phyloP scores from a whole-genome alignment of 371 early-diverging fungal genomes.

The Rhizopus arrhizus region DNA sequence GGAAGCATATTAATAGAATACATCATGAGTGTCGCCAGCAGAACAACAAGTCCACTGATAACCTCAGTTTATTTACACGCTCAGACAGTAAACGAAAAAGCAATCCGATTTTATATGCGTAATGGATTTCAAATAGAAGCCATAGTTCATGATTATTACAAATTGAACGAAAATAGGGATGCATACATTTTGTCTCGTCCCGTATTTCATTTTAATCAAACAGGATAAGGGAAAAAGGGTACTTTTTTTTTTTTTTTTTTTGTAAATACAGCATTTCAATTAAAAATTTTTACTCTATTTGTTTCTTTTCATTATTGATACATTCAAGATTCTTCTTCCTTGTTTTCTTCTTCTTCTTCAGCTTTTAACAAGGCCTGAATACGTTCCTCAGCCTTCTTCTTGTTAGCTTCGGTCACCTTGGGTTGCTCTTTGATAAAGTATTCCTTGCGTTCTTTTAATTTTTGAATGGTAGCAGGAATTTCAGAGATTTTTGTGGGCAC shows the following conservation, averaged over 20 bases:
- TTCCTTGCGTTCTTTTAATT: constrained; percentile 71
- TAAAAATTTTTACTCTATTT: no score
- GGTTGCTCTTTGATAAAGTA: constrained; percentile 78
- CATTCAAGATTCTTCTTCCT: background rate
- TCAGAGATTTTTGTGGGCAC: constrained; percentile 77
- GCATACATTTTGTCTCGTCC: constrained; percentile 27
- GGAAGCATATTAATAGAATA: constrained; percentile 23
- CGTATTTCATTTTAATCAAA: constrained; percentile 7
- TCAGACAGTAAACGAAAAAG: constrained; percentile 25
- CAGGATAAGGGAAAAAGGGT: no score
- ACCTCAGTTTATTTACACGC: constrained; percentile 31
- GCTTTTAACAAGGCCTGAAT: constrained; percentile 69
- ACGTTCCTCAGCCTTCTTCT: constrained; percentile 83
- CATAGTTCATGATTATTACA: constrained; percentile 26
- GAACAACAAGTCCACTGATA: constrained; percentile 15
- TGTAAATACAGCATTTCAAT: no score
- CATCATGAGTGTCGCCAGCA: constrained; percentile 17
- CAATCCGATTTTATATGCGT: constrained; percentile 26
- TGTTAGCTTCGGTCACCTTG: constrained; percentile 80
- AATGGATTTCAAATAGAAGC: constrained; percentile 30
- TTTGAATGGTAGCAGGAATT: constrained; percentile 71
- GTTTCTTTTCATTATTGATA: no score
- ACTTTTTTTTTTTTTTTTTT: no score
- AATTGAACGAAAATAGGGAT: constrained; percentile 27
- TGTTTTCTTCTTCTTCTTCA: constrained; percentile 42